Evolutionary conservation across 2,329 filamentous ascomycete genomes (phyloP).

Genomic region (Beauveria caledonica): DNA sequence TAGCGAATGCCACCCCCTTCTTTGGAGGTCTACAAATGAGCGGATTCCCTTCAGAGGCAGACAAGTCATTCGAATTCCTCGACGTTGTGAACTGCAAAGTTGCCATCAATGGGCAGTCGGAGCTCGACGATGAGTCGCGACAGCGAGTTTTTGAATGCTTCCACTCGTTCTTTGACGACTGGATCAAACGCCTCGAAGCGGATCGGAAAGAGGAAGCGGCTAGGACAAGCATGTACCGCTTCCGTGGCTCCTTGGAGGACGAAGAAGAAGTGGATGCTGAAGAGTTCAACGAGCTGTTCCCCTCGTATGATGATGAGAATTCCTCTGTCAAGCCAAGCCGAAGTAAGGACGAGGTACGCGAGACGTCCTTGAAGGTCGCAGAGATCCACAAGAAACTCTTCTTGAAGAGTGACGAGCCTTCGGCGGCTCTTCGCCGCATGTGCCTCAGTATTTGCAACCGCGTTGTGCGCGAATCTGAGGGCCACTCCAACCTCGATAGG

Average conservation of each 20-base stretch:
- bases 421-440: slow-evolving; percentile 35
- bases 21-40: slow-evolving; percentile 34
- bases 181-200: slow-evolving; percentile 66
- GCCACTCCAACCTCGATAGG: slow-evolving; percentile 23
- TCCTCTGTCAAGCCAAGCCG: slow-evolving; percentile 19
- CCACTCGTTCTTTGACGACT: slow-evolving; percentile 66
- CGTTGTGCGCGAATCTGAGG: slow-evolving; percentile 22
- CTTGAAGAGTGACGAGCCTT: slow-evolving; percentile 31
- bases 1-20: slow-evolving; percentile 46
- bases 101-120: slow-evolving; percentile 39
- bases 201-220: slow-evolving; percentile 69
- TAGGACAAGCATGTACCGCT: slow-evolving; percentile 73
- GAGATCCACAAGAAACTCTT: slow-evolving; percentile 50
- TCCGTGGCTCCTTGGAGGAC: slow-evolving; percentile 68
- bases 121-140: slow-evolving; percentile 35
- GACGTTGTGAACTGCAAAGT: slow-evolving; percentile 35
- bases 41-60: background rate
- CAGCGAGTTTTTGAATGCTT: slow-evolving; percentile 58
- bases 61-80: slow-evolving; percentile 41
- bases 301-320: slow-evolving; percentile 56
- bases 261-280: slow-evolving; percentile 66
- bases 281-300: slow-evolving; percentile 76
- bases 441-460: slow-evolving; percentile 35
- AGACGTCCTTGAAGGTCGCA: slow-evolving; percentile 53
- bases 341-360: slow-evolving; percentile 36